Percentiles rank a stretch among this genome's conserved stretches.
phyloP scores from a whole-genome alignment of 2,329 filamentous ascomycete genomes.

The Apiospora aurea region DNA sequence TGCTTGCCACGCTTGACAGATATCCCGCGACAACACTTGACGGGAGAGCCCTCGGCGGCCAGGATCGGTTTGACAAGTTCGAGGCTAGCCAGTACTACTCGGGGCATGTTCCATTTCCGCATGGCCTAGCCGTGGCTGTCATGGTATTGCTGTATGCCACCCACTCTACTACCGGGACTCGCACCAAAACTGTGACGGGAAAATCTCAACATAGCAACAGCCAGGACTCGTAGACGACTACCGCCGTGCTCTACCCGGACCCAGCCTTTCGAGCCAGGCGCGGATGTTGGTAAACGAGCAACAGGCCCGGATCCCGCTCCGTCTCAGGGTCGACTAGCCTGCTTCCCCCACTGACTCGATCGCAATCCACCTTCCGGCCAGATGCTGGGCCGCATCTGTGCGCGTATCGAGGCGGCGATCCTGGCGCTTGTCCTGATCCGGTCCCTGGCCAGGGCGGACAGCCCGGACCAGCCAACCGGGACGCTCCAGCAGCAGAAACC shows the following conservation, averaged over 20 bases:
- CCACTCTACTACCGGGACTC: no score
- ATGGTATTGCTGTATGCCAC: no score
- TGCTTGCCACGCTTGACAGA: not conserved
- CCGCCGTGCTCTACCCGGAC: no score
- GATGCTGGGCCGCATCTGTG: not conserved
- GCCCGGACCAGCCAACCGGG: not conserved
- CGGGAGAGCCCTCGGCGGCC: not conserved
- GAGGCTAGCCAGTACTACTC: no score
- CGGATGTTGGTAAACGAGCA: no score
- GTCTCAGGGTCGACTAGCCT: not conserved
- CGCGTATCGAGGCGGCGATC: not conserved
- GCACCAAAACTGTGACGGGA: no score
- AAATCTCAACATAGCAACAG: not conserved
- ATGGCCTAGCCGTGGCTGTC: no score
- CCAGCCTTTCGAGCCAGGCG: no score
- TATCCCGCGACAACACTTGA: not conserved
- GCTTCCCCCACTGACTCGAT: not conserved
- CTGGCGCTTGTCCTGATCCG: no score
- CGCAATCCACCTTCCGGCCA: not conserved
- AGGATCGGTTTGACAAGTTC: not conserved
- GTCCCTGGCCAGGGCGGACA: not conserved
- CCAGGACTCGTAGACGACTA: not conserved
- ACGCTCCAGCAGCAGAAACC: not conserved
- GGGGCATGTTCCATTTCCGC: no score
- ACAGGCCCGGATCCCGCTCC: no score